A percentile compares a stretch with the other conserved stretches of the same genome.
phyloP scores from a whole-genome alignment of 2,329 filamentous ascomycete genomes.

The Neurospora sp. region DNA sequence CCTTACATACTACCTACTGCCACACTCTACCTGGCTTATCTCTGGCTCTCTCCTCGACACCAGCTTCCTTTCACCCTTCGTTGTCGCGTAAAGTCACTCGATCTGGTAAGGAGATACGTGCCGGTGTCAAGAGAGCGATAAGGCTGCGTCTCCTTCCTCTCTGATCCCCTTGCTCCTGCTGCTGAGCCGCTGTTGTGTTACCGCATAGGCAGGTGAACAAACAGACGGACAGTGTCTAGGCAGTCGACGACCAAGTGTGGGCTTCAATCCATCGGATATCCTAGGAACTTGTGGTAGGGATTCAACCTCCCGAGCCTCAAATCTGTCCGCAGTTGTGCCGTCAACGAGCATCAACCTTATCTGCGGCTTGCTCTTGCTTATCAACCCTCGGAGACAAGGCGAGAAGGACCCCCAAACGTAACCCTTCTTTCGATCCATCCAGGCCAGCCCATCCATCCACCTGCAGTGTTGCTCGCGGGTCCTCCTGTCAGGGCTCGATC shows the following conservation, averaged over 20 bases:
- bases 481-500: neutral
- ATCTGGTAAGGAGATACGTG: neutral
- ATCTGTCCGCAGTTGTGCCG: neutral
- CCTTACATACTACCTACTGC: conserved; percentile 1
- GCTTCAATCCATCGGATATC: neutral
- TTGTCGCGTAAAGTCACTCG: neutral
- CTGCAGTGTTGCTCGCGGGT: neutral
- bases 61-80: neutral
- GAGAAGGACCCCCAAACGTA: neutral
- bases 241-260: neutral
- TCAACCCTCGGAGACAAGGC: neutral
- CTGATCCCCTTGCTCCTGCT: neutral
- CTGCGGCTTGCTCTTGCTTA: neutral
- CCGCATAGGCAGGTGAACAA: neutral
- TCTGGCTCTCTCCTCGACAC: neutral
- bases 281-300: neutral
- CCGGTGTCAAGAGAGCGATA: neutral
- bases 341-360: neutral
- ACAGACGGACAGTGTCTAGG: neutral
- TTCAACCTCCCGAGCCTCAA: neutral
- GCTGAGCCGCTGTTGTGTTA: neutral
- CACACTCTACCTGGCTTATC: neutral
- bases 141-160: neutral
- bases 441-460: neutral
- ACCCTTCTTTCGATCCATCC: neutral